Percentiles rank a stretch among this genome's conserved stretches.
Evolutionary conservation across 768 basidiomycete species (phyloP).

Genomic region (Pisolithus microcarpus): DNA sequence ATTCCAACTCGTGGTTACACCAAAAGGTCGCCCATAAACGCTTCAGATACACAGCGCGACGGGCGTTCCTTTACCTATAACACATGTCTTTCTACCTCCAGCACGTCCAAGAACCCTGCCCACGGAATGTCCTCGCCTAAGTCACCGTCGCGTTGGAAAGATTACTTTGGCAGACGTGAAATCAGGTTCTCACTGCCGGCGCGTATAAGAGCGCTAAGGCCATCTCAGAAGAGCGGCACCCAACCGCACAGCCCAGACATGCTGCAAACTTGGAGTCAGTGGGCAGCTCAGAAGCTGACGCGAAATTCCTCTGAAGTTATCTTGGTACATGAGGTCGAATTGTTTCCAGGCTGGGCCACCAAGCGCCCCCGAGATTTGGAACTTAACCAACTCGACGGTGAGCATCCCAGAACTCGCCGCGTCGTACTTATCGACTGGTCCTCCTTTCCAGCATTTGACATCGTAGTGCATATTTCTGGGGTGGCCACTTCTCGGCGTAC

Average conservation of each 20-base stretch:
- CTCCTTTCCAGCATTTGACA: slow-evolving; percentile 44
- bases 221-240: slow-evolving; percentile 17
- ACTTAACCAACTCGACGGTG: slow-evolving; percentile 22
- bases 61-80: not conserved
- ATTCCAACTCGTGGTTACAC: too few relatives aligned
- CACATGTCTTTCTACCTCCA: not conserved
- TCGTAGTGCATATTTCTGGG: slow-evolving; percentile 72
- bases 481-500: slow-evolving; percentile 58
- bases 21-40: too few relatives aligned
- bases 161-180: slow-evolving; percentile 43
- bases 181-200: slow-evolving; percentile 23
- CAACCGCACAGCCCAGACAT: slow-evolving; percentile 14
- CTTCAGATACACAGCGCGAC: not conserved
- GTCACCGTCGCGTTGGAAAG: slow-evolving; percentile 36
- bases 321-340: slow-evolving; percentile 40
- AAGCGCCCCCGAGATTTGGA: slow-evolving; percentile 34
- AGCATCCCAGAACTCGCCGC: not conserved
- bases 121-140: slow-evolving; percentile 13
- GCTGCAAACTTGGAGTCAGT: slow-evolving; percentile 48
- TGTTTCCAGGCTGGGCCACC: slow-evolving; percentile 83
- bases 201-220: slow-evolving; percentile 5
- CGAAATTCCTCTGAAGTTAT: slow-evolving; percentile 17
- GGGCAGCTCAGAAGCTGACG: slow-evolving; percentile 55
- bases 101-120: not conserved
- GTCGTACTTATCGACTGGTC: not conserved